Evolutionary conservation across 1,284 basidiomycete species (phyloP).

Genomic region (Dichomitus squalens): DNA sequence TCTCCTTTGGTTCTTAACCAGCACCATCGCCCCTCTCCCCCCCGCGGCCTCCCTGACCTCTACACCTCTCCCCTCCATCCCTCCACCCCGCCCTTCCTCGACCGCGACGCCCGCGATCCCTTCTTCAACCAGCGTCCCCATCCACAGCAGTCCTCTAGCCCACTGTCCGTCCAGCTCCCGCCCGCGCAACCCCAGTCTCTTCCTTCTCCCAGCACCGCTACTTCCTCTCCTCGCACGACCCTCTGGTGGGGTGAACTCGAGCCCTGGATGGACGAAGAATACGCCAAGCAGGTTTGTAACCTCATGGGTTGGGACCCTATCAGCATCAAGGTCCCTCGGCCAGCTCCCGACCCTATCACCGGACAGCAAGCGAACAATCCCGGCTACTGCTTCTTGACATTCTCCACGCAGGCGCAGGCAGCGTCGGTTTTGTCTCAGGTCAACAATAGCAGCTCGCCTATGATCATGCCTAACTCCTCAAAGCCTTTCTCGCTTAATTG

Average conservation of each 20-base stretch:
- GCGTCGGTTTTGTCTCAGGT: conserved; percentile 73
- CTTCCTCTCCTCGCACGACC: conserved; percentile 37
- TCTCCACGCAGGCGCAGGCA: conserved; percentile 72
- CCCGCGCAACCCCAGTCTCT: conserved; percentile 29
- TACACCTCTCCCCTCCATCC: conserved; percentile 28
- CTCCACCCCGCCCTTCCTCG: conserved; percentile 26
- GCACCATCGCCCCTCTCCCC: conserved; percentile 31
- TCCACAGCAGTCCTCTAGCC: conserved; percentile 28
- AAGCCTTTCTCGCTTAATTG: conserved; percentile 79
- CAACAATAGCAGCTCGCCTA: conserved; percentile 45
- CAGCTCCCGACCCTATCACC: conserved; percentile 56
- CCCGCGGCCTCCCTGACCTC: conserved; percentile 33
- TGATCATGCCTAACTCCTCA: conserved; percentile 79
- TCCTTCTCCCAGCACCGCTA: conserved; percentile 28
- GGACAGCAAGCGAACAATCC: conserved; percentile 76
- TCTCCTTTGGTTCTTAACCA: conserved; percentile 33
- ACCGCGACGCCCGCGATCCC: conserved; percentile 33
- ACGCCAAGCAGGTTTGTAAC: conserved; percentile 78
- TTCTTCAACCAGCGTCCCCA: conserved; percentile 28
- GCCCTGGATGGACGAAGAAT: conserved; percentile 92
- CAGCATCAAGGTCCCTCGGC: conserved; percentile 69
- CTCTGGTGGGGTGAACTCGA: conserved; percentile 85
- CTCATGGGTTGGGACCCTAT: conserved; percentile 81
- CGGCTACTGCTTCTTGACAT: conserved; percentile 86
- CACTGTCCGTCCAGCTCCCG: conserved; percentile 26